Evolutionary conservation across 768 basidiomycete species (phyloP).

Genomic region (Arthromyces matolae): DNA sequence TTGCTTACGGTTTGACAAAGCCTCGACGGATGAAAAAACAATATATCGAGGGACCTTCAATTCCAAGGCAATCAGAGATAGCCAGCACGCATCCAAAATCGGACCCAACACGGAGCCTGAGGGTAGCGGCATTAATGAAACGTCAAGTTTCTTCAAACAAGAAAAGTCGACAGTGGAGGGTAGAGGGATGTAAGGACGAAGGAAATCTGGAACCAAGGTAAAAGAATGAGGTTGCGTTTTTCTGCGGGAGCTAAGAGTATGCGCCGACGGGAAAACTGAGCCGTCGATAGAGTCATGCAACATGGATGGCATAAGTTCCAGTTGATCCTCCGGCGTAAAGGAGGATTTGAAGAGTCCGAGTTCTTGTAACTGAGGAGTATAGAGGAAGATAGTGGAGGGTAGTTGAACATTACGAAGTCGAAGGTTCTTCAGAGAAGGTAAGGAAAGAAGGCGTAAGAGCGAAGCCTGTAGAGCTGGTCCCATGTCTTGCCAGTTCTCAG

Average conservation of each 20-base stretch:
- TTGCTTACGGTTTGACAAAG: no score
- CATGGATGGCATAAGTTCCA: neutral
- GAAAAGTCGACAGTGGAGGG: neutral
- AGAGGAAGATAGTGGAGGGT: neutral
- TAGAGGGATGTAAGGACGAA: no score
- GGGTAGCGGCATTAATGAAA: neutral
- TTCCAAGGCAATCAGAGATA: neutral
- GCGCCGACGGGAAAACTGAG: neutral
- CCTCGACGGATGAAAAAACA: no score
- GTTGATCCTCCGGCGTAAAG: neutral
- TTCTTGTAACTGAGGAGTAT: neutral
- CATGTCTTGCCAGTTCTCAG: neutral
- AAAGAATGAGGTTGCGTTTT: neutral
- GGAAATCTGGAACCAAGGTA: no score
- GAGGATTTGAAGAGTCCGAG: neutral
- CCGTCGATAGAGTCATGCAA: neutral
- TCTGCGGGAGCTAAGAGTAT: neutral
- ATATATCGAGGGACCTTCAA: no score
- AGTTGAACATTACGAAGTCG: neutral
- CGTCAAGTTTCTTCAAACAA: neutral
- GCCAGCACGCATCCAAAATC: neutral
- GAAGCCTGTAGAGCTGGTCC: neutral
- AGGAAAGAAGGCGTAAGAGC: conserved; percentile 3
- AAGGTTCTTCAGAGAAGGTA: conserved; percentile 2
- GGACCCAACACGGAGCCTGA: neutral